These are phyloP conservation scores for Ceratocystis diversiconidia DNA, from an alignment of 2,329 filamentous ascomycete genomes.

Conservation along the genomic window DNA sequence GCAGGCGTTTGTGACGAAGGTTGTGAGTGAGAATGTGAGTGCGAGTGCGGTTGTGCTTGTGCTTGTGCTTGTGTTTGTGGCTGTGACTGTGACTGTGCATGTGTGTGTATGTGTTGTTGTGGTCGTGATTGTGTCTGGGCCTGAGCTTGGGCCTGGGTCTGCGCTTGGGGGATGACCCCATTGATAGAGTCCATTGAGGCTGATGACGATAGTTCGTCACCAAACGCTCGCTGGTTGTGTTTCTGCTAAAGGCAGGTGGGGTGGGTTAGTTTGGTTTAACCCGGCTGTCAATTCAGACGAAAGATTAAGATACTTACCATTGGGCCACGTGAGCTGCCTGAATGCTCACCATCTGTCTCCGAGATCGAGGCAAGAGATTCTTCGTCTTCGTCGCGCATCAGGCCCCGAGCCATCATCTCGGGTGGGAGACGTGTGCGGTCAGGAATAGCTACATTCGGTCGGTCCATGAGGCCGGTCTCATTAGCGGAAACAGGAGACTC, in stretches of 20 bases:
- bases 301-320: neutral
- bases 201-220: constrained; percentile 65
- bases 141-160: neutral
- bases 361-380: constrained; percentile 43
- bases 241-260: constrained; percentile 28
- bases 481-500: constrained; percentile 71
- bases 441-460: constrained; percentile 75
- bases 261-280: neutral
- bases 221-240: constrained; percentile 50
- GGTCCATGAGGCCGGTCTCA: constrained; percentile 76
- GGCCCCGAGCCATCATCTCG: constrained; percentile 77
- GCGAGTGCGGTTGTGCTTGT: neutral
- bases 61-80: neutral
- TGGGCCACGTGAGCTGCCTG: neutral
- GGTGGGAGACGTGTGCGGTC: constrained; percentile 80
- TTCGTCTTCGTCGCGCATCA: constrained; percentile 73
- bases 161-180: constrained; percentile 42
- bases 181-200: constrained; percentile 87
- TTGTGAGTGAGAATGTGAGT: neutral
- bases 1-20: neutral
- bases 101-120: neutral
- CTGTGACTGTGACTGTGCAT: neutral
- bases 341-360: constrained; percentile 17
- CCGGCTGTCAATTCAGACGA: constrained; percentile 23
- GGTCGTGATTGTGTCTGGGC: constrained; percentile 26